Evolutionary conservation across 2,329 filamentous ascomycete species (phyloP).

Genomic region (Exophiala sideris): DNA sequence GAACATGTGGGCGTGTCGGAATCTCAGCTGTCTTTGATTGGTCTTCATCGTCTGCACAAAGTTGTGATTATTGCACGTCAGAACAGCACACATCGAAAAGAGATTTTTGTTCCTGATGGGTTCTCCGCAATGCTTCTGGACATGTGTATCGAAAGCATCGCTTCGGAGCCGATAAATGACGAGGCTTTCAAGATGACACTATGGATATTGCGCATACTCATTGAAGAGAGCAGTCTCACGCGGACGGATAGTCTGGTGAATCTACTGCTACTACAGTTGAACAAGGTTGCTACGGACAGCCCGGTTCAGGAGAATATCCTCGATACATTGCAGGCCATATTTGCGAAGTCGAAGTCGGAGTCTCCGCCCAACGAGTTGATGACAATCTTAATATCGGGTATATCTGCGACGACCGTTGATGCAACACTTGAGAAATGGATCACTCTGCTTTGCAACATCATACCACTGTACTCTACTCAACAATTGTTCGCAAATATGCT

Average conservation of each 20-base stretch:
- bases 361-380: conserved; percentile 63
- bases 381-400: conserved; percentile 76
- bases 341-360: conserved; percentile 14
- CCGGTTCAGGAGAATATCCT: conserved; percentile 20
- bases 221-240: conserved; percentile 16
- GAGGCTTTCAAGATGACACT: conserved; percentile 11
- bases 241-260: conserved; percentile 11
- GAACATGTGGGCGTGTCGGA: conserved; percentile 4
- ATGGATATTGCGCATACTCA: conserved; percentile 18
- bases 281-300: conserved; percentile 7
- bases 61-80: conserved; percentile 18
- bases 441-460: conserved; percentile 73
- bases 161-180: background rate
- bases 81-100: conserved; percentile 14
- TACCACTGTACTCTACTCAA: conserved; percentile 77
- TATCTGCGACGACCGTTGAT: conserved; percentile 70
- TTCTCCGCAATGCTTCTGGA: conserved; percentile 19
- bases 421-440: conserved; percentile 89
- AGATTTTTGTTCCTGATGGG: conserved; percentile 18
- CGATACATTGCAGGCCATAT: conserved; percentile 23
- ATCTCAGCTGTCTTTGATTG: conserved; percentile 16
- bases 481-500: conserved; percentile 83
- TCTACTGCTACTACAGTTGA: conserved; percentile 19
- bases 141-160: conserved; percentile 14
- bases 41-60: conserved; percentile 21